phyloP scores from a whole-genome alignment of 2,329 filamentous ascomycete species.

The Alternaria atra region DNA sequence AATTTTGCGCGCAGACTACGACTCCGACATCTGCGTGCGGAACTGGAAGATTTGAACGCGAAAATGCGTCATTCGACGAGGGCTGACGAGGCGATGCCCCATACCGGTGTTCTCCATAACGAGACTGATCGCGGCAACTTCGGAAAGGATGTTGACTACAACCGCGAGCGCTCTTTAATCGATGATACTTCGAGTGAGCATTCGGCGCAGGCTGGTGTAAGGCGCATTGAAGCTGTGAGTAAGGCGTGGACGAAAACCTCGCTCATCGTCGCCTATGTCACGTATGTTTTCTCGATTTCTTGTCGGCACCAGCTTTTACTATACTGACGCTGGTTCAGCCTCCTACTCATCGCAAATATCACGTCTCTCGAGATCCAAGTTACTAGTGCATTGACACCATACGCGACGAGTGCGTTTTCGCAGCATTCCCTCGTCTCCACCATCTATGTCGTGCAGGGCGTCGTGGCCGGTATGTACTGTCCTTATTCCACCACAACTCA shows the following conservation, averaged over 20 bases:
- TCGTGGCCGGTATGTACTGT: conserved; percentile 58
- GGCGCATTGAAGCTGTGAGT: conserved; percentile 59
- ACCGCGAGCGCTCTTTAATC: conserved; percentile 4
- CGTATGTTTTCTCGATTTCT: conserved; percentile 28
- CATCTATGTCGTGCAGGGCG: conserved; percentile 69
- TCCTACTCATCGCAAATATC: conserved; percentile 68
- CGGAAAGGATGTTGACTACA: conserved; percentile 16
- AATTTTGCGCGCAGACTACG: not conserved
- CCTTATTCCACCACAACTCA: not conserved
- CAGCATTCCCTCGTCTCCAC: conserved; percentile 72
- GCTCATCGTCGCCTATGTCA: conserved; percentile 59
- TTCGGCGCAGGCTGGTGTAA: conserved; percentile 57
- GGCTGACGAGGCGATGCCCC: conserved; percentile 1
- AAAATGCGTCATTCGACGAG: conserved; percentile 22
- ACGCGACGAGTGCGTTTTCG: conserved; percentile 71
- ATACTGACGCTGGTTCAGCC: conserved; percentile 30
- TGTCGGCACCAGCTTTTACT: not conserved
- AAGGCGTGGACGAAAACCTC: conserved; percentile 59
- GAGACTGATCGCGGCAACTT: conserved; percentile 13
- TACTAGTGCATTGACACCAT: conserved; percentile 67
- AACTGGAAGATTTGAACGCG: not conserved
- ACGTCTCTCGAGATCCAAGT: conserved; percentile 74
- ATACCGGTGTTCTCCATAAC: not conserved
- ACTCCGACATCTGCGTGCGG: not conserved
- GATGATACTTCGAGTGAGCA: conserved; percentile 20